Percentiles rank a stretch among this genome's conserved stretches.
Evolutionary conservation across 225 moss, liverwort and hornwort genomes (phyloP).

Genomic region (Antitrichia curtipendula): DNA sequence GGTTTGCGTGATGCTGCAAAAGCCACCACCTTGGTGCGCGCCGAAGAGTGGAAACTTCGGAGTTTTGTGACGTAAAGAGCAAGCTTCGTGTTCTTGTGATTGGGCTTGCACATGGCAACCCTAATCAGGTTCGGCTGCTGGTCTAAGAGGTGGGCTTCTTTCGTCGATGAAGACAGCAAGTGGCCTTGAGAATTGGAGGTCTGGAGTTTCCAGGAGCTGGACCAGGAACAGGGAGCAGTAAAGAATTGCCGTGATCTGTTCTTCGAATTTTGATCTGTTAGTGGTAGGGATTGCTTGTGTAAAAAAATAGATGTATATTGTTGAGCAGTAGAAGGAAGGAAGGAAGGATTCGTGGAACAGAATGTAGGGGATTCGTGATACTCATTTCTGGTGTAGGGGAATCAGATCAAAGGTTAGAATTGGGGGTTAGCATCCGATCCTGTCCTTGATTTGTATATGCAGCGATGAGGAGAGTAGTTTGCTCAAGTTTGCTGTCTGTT

Average conservation of each 20-base stretch:
- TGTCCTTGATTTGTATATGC: background rate
- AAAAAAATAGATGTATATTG: background rate
- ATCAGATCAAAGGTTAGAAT: background rate
- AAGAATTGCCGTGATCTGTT: conserved; percentile 4
- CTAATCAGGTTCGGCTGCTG: background rate
- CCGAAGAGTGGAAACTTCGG: background rate
- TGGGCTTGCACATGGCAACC: background rate
- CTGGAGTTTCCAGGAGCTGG: background rate
- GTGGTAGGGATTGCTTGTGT: background rate
- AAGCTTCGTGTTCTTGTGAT: background rate
- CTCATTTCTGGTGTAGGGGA: background rate
- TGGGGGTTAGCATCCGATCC: background rate
- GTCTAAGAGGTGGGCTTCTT: background rate
- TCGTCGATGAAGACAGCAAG: background rate
- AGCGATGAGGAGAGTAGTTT: background rate
- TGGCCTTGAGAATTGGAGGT: background rate
- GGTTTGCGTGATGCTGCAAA: background rate
- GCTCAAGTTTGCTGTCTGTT: background rate
- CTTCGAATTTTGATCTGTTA: background rate
- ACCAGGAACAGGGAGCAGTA: background rate
- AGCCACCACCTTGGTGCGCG: background rate
- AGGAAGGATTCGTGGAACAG: background rate
- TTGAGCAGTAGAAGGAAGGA: background rate
- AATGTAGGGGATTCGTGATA: no score
- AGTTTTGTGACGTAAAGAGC: background rate